Conservation (phyloP, 2,329 filamentous ascomycete genomes). For the Thelonectria rubi region DNA sequence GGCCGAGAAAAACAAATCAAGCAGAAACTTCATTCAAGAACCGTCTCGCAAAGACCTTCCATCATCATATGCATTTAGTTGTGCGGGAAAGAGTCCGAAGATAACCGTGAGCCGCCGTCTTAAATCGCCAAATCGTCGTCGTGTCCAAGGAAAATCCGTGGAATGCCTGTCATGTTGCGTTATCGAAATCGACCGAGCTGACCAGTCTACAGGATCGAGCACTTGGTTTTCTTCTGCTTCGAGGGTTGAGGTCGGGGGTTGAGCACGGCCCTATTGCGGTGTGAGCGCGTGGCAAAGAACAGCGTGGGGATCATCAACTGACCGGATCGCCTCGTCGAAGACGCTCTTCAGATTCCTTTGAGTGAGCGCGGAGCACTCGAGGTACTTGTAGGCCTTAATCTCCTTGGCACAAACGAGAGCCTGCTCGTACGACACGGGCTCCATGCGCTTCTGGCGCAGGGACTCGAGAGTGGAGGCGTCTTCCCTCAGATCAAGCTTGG, state of each 20-base stretch:
- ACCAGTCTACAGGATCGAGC: conserved; percentile 69
- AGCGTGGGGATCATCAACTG: conserved; percentile 47
- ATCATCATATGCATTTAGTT: conserved; percentile 41
- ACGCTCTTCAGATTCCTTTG: conserved; percentile 98
- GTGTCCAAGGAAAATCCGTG: conserved; percentile 37
- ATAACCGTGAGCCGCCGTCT: conserved; percentile 41
- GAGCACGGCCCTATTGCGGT: conserved; percentile 70
- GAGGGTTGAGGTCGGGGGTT: conserved; percentile 69
- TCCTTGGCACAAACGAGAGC: conserved; percentile 90
- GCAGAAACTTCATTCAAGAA: conserved; percentile 44
- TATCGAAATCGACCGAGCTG: conserved; percentile 32
- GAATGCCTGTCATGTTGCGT: conserved; percentile 37
- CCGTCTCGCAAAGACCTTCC: conserved; percentile 41
- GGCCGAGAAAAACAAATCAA: conserved; percentile 35
- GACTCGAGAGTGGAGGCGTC: conserved; percentile 83
- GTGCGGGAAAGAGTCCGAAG: conserved; percentile 30
- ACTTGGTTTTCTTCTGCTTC: conserved; percentile 73
- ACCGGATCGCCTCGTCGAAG: conserved; percentile 99
- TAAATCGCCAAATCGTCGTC: conserved; percentile 39
- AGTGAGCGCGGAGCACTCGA: conserved; percentile 96
- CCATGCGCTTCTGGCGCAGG: conserved; percentile 91
- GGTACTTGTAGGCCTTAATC: conserved; percentile 95
- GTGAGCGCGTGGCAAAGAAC: conserved; percentile 7
- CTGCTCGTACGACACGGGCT: conserved; percentile 95
- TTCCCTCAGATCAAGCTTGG: conserved; percentile 94